These are phyloP conservation scores for Termitomyces sp. DNA, from an alignment of 768 basidiomycete genomes.

Conservation along the genomic window DNA sequence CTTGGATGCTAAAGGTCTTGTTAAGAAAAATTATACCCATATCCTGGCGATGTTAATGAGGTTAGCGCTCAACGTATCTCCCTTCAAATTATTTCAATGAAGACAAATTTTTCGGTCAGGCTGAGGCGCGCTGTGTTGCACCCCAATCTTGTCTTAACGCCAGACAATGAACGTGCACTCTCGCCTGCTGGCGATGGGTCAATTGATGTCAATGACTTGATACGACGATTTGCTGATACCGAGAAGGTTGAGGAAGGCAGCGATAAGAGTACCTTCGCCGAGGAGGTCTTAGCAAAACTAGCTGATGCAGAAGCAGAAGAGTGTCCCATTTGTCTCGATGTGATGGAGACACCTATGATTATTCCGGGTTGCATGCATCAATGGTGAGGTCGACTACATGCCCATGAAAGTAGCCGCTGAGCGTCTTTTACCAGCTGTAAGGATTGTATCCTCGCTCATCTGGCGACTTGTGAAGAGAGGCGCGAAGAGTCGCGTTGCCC, in stretches of 20 bases:
- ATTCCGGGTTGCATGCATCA: conserved; percentile 75
- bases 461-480: conserved; percentile 64
- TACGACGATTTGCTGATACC: conserved; percentile 43
- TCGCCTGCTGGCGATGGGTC: conserved; percentile 34
- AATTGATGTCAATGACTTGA: conserved; percentile 55
- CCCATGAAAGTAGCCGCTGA: background rate
- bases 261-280: conserved; percentile 44
- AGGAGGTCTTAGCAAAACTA: conserved; percentile 60
- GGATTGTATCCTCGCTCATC: conserved; percentile 77
- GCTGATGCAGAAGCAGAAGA: conserved; percentile 51
- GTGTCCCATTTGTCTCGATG: conserved; percentile 80
- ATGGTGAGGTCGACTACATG: conserved; percentile 44
- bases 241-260: conserved; percentile 25
- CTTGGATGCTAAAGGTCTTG: conserved; percentile 70
- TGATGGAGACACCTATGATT: conserved; percentile 64
- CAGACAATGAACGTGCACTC: conserved; percentile 34
- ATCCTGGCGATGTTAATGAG: conserved; percentile 95
- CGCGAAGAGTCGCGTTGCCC: conserved; percentile 75
- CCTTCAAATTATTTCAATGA: background rate
- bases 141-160: conserved; percentile 71
- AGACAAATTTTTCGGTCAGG: background rate
- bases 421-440: conserved; percentile 57
- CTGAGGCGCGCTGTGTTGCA: conserved; percentile 86
- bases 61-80: conserved; percentile 36
- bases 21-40: conserved; percentile 79